These are phyloP conservation scores for Madurella mycetomatis DNA, from an alignment of 2,329 filamentous ascomycete species.

Conservation along the genomic window DNA sequence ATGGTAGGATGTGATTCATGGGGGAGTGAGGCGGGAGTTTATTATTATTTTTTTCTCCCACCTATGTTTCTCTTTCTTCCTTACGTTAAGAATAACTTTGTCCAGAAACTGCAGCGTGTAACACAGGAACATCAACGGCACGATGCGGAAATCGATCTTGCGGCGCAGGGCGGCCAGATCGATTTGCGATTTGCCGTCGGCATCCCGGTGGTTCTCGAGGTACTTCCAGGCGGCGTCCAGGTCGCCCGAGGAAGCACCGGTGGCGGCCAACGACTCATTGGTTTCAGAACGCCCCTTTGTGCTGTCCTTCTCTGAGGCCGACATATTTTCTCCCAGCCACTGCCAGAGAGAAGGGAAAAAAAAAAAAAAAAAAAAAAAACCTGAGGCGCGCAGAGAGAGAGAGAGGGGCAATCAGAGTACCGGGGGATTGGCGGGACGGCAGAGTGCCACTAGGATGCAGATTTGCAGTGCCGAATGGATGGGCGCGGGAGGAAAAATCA, in stretches of 20 bases:
- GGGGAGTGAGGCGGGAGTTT: background rate
- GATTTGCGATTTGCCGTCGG: slow-evolving; percentile 27
- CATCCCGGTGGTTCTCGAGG: slow-evolving; percentile 40
- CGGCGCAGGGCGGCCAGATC: slow-evolving; percentile 45
- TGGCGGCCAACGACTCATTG: slow-evolving; percentile 3
- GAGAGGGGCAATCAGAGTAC: background rate
- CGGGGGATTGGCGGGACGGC: slow-evolving; percentile 10
- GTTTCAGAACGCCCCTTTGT: slow-evolving; percentile 13
- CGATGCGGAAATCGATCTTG: slow-evolving; percentile 55
- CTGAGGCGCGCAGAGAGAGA: background rate
- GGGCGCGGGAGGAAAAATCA: too few relatives aligned
- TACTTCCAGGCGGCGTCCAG: slow-evolving; percentile 46
- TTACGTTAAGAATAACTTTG: slow-evolving; percentile 59
- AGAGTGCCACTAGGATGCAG: slow-evolving; percentile 13
- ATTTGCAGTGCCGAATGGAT: too few relatives aligned
- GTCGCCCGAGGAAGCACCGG: slow-evolving; percentile 18
- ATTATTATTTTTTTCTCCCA: too few relatives aligned
- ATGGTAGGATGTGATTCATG: background rate
- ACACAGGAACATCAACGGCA: slow-evolving; percentile 58
- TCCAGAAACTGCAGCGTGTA: slow-evolving; percentile 62
- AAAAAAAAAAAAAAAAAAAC: background rate
- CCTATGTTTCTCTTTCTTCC: slow-evolving; percentile 22
- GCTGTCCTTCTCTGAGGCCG: slow-evolving; percentile 19
- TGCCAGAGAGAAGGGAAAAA: background rate
- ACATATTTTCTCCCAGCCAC: slow-evolving; percentile 8